phyloP scores from a whole-genome alignment of 2,329 filamentous ascomycete genomes.

The Dactylellina drechsleri region DNA sequence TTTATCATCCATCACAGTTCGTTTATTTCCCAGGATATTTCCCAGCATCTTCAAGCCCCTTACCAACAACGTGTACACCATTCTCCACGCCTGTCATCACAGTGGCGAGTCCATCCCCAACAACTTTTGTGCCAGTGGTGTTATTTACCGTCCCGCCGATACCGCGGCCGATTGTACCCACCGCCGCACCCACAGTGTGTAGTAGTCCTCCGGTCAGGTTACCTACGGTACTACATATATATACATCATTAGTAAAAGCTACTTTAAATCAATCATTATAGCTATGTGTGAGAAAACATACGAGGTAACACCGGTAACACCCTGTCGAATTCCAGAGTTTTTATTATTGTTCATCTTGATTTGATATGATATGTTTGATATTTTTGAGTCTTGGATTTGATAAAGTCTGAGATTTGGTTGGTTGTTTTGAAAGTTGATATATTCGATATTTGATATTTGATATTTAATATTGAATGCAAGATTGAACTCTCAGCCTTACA shows the following conservation, averaged over 20 bases:
- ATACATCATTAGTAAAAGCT: slow-evolving; percentile 10
- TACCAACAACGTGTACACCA: slow-evolving; percentile 27
- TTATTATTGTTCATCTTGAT: slow-evolving; percentile 39
- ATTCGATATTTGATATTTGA: slow-evolving; percentile 1
- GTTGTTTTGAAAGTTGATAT: neutral
- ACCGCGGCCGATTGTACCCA: slow-evolving; percentile 49
- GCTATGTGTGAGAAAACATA: slow-evolving; percentile 10
- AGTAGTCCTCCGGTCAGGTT: slow-evolving; percentile 41
- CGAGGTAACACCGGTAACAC: slow-evolving; percentile 49
- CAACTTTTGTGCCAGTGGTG: slow-evolving; percentile 36
- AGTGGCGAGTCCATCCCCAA: slow-evolving; percentile 33
- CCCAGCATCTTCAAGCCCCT: slow-evolving; percentile 39
- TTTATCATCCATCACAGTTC: neutral
- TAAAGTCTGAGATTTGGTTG: slow-evolving; percentile 1
- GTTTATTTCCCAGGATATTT: slow-evolving; percentile 46
- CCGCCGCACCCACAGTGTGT: slow-evolving; percentile 36
- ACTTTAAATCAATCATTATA: neutral
- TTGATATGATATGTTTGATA: too few species aligned
- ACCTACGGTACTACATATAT: slow-evolving; percentile 28
- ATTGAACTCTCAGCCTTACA: neutral
- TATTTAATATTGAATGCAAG: neutral
- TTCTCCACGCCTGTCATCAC: slow-evolving; percentile 43
- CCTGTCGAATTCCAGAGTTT: slow-evolving; percentile 45
- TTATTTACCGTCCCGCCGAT: slow-evolving; percentile 50
- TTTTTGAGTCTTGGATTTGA: neutral